Base-by-base conservation (phyloP, 1,284 basidiomycete species). In the Caloboletus firmus region DNA sequence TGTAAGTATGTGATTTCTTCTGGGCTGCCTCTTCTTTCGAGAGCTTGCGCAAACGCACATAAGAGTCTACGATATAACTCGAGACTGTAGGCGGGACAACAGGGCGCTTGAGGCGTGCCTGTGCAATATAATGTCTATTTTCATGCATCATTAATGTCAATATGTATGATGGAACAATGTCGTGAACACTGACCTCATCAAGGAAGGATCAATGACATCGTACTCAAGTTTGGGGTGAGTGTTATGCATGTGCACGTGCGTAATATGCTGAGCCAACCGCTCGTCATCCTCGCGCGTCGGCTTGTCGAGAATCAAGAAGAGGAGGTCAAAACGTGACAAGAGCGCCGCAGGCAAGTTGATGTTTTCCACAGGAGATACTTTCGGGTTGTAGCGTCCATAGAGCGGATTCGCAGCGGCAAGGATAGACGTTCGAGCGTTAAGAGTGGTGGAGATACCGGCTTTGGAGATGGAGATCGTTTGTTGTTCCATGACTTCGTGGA, bases 401-500 rank as follows among this genome's bases (percentile, higher is more conserved):
- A 99, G 79, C 40, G 97, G 97, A 73, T 99, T 99, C 41, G 97
- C 97, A 9, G 97, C 97, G 1, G 97, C 97, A 11, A 99, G 85
- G 65, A 99, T 94, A 10, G 97, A 98, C 0, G 96, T 98, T 37
- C 97, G 87, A n/a, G 97, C 97, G 67, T 99, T 99, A 36, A 99
- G 80, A 0, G 97, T 99, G 0, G 97, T 99, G 0, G 95, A 97
- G 71, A 99, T 99, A 20, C 97, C 97, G 3, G 97, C 97, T 76
- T 99, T 99, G 42, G 95, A 95, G 62, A 99, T 99, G 3, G 94
- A 98, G 59, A 99, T 99, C 2, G 97, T 99, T 74, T 99, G 96
- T 70, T 99, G 96, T 73, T 99, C 96, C 97, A 99, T 99, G 53
- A 99, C 97, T 81, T 99, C 97, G 77, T 99, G 97, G 59, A 99